Evolutionary conservation across 1,139 yeast genomes (phyloP), one percentile per base, ranked within the genome.

Genomic region (Candida tetrigidarum): DNA sequence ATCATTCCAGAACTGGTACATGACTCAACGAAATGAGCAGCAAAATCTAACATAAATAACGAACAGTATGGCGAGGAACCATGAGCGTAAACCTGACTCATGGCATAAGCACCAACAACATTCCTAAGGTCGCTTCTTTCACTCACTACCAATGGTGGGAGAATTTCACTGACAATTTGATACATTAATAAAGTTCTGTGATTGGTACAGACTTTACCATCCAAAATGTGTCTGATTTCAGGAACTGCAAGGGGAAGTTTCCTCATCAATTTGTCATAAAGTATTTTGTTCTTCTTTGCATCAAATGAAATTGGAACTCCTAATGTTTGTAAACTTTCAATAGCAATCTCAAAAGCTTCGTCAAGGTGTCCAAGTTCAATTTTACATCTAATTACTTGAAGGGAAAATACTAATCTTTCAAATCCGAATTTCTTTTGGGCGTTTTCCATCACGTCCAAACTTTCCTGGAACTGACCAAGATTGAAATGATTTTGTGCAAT

Each of bases 101-200:
- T 54, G 18, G 58, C 45, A 41, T 65, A 67, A 1, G 58, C 56
- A 5, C 61, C 58, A 23, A 68, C 48, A 8, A 61, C 56, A 36
- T 52, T 50, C n/a, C 70, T 56, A 11, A 66, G 51, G 33, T 52
- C 50, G 3, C 63, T 43, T 51, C 59, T 49, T 44, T 66, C 49
- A 47, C 64, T 45, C 44, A 61, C 50, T 59, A 66, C 43, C 59
- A 77, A 50, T 50, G 64, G 72, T 10, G 68, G 58, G 3, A 78
- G 58, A 32, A 78, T 50, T 36, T 74, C 77, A 18, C 72, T 60
- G 19, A 78, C 64, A 18, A 78, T 63, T 45, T 76, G 80, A 39
- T 72, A 78, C 2, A 71, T 64, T 28, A 76, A 55, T 5, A 62
- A 46, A 2, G 64, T 55, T 12, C 59, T 55, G 2, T 67, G 64